Evolutionary conservation across 108 stramenopile species (phyloP).

Genomic region (Cyclotella kingstonii): DNA sequence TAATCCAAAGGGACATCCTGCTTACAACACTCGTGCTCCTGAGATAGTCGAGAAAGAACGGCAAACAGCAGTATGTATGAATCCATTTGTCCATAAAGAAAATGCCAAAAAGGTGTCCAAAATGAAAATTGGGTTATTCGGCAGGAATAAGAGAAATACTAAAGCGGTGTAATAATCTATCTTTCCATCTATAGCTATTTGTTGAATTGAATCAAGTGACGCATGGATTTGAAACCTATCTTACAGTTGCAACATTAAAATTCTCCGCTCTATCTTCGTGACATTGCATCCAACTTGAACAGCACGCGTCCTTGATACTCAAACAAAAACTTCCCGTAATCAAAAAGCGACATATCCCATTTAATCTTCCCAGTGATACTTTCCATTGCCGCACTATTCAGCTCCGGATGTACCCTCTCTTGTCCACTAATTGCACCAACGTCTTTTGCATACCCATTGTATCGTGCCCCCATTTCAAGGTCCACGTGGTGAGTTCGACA

Average conservation of each 20-base stretch:
- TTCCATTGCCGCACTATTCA: slow-evolving; percentile 2
- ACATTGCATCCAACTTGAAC: slow-evolving; percentile 7
- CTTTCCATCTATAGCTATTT: no score
- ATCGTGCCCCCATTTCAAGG: slow-evolving; percentile 3
- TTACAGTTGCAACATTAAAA: no score
- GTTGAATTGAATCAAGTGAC: no score
- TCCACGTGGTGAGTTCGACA: slow-evolving; percentile 12
- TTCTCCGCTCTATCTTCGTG: neutral
- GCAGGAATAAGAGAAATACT: neutral
- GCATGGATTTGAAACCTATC: no score
- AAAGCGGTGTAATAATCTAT: no score
- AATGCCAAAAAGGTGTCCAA: neutral
- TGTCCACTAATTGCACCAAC: neutral
- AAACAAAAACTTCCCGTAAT: slow-evolving; percentile 34
- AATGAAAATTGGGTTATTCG: slow-evolving; percentile 1
- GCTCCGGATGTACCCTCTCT: neutral
- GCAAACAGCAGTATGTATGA: neutral
- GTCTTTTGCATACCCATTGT: slow-evolving; percentile 4
- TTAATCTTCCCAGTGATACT: slow-evolving; percentile 20
- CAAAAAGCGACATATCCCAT: slow-evolving; percentile 34
- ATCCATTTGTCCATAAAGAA: neutral
- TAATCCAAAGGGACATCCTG: slow-evolving; percentile 56
- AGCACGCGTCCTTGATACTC: slow-evolving; percentile 36
- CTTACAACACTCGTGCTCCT: slow-evolving; percentile 27
- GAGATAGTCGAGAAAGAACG: no score